Percentiles rank a stretch among this genome's conserved stretches.
Conservation (phyloP, 1,284 basidiomycete genomes). For the Singerocomus inundabilis region DNA sequence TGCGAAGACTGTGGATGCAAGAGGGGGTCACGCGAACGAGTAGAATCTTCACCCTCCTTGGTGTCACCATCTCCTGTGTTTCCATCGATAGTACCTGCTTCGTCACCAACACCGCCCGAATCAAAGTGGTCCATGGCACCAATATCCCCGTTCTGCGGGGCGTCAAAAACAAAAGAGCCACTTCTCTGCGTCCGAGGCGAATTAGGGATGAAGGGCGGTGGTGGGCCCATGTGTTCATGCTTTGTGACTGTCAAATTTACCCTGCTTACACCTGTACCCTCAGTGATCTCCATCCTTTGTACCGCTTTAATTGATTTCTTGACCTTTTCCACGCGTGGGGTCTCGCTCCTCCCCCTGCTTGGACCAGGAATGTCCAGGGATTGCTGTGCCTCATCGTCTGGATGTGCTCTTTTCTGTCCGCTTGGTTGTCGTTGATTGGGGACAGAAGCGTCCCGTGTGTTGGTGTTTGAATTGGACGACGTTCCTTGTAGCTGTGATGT, state of each 20-base stretch:
- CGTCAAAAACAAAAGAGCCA: conserved; percentile 9
- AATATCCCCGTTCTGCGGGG: conserved; percentile 21
- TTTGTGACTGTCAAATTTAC: conserved; percentile 14
- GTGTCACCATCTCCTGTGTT: neutral
- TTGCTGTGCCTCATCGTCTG: conserved; percentile 28
- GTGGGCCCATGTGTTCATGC: conserved; percentile 30
- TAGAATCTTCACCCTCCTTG: neutral
- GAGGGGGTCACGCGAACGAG: conserved; percentile 17
- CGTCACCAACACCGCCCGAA: neutral
- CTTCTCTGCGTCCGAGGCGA: conserved; percentile 12
- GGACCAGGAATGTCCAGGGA: conserved; percentile 31
- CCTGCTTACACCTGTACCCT: conserved; percentile 16
- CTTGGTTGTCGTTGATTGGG: conserved; percentile 33
- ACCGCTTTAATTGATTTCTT: conserved; percentile 61
- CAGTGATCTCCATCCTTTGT: conserved; percentile 43
- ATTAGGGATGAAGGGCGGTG: conserved; percentile 25
- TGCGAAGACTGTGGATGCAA: conserved; percentile 32
- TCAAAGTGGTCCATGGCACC: conserved; percentile 11
- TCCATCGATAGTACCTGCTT: conserved; percentile 1
- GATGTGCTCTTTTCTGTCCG: conserved; percentile 37
- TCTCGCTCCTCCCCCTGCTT: conserved; percentile 32
- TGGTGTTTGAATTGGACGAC: conserved; percentile 24
- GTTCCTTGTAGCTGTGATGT: conserved; percentile 58
- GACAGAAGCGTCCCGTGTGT: conserved; percentile 20
- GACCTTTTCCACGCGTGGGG: conserved; percentile 33